Evolutionary conservation across 345 rosid genomes (phyloP), one percentile per base, ranked within the genome.

Genomic region (Boechera stricta): DNA sequence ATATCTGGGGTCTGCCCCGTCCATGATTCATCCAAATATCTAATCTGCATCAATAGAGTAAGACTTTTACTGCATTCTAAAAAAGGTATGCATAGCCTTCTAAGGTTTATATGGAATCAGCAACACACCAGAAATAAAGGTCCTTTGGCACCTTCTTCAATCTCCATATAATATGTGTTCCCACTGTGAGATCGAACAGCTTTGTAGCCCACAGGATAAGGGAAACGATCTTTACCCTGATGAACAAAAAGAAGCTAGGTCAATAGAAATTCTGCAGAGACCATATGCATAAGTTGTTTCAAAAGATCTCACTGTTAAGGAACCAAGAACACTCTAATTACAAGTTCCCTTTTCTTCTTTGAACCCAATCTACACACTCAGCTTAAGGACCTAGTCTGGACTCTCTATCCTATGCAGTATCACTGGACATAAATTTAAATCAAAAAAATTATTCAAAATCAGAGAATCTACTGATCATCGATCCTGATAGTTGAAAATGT

Each of bases 191-290:
- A 82, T 76, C 94, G 90, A 59, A 84, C 80, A 70, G 96, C 97
- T 32, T 57, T 86, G 82, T 87, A 94, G 16, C 97, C 97, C 79
- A 90, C 88, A 6, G 96, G 98, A 84, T 91, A 94, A 77, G 98
- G 97, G 82, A 87, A 88, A 7, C 97, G 93, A 81, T 87, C 97
- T 86, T 89, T 89, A 3, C 98, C 97, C 98, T 94, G 62, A 57
- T 73, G 56, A 36, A 59, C 2, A 28, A 41, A 4, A 60, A 9
- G 72, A 73, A 49, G 49, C 58, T 6, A 51, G 45, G 32, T 47
- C 54, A 63, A 54, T 16, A 5, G 5, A 26, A 53, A 15, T 35
- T 63, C 26, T 10, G 11, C 47, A 53, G 3, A 28, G 10, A 59
- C 26, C 26, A 48, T 31, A 18, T 33, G n/a, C 38, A 55, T 56